Conservation (phyloP, 2,329 filamentous ascomycete species). For the Chrysoporthe cubensis region DNA sequence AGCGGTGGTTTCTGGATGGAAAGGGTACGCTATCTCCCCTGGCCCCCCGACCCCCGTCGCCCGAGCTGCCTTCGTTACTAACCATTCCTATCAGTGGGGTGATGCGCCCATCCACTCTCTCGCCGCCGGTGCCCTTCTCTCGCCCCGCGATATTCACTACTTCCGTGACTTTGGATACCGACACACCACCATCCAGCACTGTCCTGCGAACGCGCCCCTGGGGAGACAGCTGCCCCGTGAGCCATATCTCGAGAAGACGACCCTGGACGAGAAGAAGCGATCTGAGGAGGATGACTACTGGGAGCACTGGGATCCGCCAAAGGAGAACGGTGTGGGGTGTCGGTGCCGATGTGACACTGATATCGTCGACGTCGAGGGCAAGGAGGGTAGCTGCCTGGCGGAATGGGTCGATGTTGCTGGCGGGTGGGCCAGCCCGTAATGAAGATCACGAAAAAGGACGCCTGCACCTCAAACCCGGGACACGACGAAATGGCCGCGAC, state of each 20-base stretch:
- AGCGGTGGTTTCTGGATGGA: conserved; percentile 99
- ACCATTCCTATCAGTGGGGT: conserved; percentile 76
- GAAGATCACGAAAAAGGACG: neutral
- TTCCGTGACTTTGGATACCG: conserved; percentile 99
- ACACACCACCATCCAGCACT: conserved; percentile 98
- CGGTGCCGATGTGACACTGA: conserved; percentile 96
- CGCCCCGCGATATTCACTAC: conserved; percentile 88
- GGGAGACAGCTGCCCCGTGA: conserved; percentile 79
- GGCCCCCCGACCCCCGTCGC: conserved; percentile 7
- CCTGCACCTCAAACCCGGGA: conserved; percentile 2
- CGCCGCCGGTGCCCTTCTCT: conserved; percentile 84
- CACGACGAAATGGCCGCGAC: conserved; percentile 20
- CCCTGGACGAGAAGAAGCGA: conserved; percentile 78
- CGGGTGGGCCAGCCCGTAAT: conserved; percentile 72
- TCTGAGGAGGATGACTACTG: conserved; percentile 95
- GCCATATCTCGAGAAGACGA: conserved; percentile 82
- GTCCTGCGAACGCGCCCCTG: conserved; percentile 85
- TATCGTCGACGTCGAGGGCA: conserved; percentile 96
- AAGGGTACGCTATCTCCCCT: conserved; percentile 61
- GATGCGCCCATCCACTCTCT: conserved; percentile 98
- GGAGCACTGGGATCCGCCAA: conserved; percentile 82
- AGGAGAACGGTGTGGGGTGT: conserved; percentile 96
- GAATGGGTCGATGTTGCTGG: conserved; percentile 98
- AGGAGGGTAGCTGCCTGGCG: conserved; percentile 90
- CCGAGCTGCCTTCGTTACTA: neutral